Base-by-base conservation (phyloP, 2,329 filamentous ascomycete species). In the Ascochyta lentis region DNA sequence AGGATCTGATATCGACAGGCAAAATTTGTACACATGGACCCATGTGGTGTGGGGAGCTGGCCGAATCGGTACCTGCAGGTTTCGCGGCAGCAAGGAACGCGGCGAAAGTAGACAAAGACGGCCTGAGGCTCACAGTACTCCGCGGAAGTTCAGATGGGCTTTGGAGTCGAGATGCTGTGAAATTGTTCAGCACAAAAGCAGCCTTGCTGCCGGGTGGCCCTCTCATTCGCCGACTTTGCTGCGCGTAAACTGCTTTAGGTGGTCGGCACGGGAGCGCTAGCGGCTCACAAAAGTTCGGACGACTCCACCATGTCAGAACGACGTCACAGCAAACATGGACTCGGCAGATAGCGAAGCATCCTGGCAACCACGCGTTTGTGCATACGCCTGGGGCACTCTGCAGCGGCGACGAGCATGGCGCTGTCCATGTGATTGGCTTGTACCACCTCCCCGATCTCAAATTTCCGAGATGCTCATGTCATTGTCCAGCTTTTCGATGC, bases 251-350 rank as follows among this genome's bases (percentile, higher is more conserved):
- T 24, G 22, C 44, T 40, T 40, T 29, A n/a, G 41, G 34, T n/a
- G 27, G 27, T 46, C 26, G 40, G 46, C 23, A 50, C 57, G 58
- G 53, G 39, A 43, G 42, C 44, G 39, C 57, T 69, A 69, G 63
- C 60, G 66, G 60, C 67, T 49, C 19, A 19, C 19, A 60, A 64
- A 62, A 45, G 26, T 48, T 23, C 29, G 27, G 29, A 58, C 35
- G 13, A 45, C 49, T 66, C 54, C 47, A 63, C 46, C 58, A 66
- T 70, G 69, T 75, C 71, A 74, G 69, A 56, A 49, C 61, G 59
- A 68, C 71, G 71, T 75, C 71, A 73, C 46, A 38, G 46, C 47
- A 55, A 50, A 69, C 45, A 59, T 48, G 33, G 40, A 53, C 38
- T 22, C 62, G 63, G 65, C 59, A 61, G 52, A 60, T 62, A 45